Base-by-base conservation (phyloP, 2,329 filamentous ascomycete genomes). In the Nemania bipapillata region DNA sequence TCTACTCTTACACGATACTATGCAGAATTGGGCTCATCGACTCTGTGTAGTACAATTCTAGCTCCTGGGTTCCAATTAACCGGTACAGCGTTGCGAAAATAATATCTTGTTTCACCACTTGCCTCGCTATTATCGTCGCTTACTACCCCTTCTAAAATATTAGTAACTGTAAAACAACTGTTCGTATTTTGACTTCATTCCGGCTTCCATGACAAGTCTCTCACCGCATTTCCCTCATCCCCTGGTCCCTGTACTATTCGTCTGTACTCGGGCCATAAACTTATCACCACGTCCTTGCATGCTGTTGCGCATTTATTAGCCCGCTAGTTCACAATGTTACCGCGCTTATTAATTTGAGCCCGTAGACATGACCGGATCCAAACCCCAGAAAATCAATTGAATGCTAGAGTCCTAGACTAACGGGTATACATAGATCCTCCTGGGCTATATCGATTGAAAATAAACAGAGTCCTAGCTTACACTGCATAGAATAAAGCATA, bases 191-290 rank as follows among this genome's bases (percentile, higher is more conserved):
- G 7, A 55, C n/a, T 56, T 49, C 22, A 1, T 20, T 52, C 32
- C 22, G n/a, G 40, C 52, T 24, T 47, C 26, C 15, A 30, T 17
- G 28, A 32, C 40, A 22, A 7, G 8, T 24, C 12, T 22, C 12
- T 50, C 15, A 24, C 30, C 20, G 7, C 7, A 20, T n/a, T 17
- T 15, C 20, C 47, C 15, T 15, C n/a, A 26, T 9, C 8, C 28
- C 28, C 26, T 35, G 11, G 15, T 22, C 50, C 50, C 17, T 62
- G 59, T 54, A n/a, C n/a, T n/a, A n/a, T n/a, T n/a, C n/a, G n/a
- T n/a, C n/a, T n/a, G n/a, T n/a, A n/a, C n/a, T n/a, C n/a, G n/a
- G n/a, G n/a, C n/a, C 17, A 35, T 7, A 26, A 1, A 20, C 7
- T 26, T 9, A 9, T 26, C n/a, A 20, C 35, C 26, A 15, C 15